Evolutionary conservation across 176 grass and related monocot species (phyloP).

Genomic region (Musa itinerans): DNA sequence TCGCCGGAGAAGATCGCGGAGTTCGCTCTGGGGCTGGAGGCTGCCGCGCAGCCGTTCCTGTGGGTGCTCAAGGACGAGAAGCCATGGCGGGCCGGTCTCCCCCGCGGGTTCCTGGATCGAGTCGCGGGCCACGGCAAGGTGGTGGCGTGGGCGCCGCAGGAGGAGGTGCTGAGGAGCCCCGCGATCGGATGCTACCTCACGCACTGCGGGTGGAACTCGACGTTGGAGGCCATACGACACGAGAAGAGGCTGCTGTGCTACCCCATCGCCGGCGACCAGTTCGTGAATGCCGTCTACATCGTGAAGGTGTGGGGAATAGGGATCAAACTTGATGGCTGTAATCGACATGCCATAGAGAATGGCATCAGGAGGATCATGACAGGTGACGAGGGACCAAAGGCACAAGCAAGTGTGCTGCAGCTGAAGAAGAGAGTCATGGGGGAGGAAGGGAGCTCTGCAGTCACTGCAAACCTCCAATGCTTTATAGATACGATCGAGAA

Average conservation of each 20-base stretch:
- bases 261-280: slow-evolving; percentile 75
- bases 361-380: slow-evolving; percentile 44
- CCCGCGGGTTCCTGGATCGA: slow-evolving; percentile 26
- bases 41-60: slow-evolving; percentile 51
- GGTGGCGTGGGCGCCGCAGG: slow-evolving; percentile 84
- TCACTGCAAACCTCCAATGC: slow-evolving; percentile 23
- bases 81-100: slow-evolving; percentile 60
- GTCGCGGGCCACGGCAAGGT: slow-evolving; percentile 36
- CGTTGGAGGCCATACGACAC: slow-evolving; percentile 57
- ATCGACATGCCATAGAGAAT: background rate
- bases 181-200: slow-evolving; percentile 82
- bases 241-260: slow-evolving; percentile 56
- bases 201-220: slow-evolving; percentile 97
- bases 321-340: slow-evolving; percentile 22
- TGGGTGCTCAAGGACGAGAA: slow-evolving; percentile 64
- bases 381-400: slow-evolving; percentile 25
- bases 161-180: slow-evolving; percentile 49
- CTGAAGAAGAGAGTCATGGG: slow-evolving; percentile 36
- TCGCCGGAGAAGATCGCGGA: slow-evolving; percentile 35
- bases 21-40: slow-evolving; percentile 52
- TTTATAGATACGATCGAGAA: slow-evolving; percentile 4
- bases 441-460: slow-evolving; percentile 23
- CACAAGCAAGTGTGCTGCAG: slow-evolving; percentile 28
- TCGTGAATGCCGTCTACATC: slow-evolving; percentile 70
- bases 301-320: slow-evolving; percentile 50